Evolutionary conservation across 2,329 filamentous ascomycete species (phyloP), one percentile per base, ranked within the genome.

Genomic region (Chlorencoelia australis): DNA sequence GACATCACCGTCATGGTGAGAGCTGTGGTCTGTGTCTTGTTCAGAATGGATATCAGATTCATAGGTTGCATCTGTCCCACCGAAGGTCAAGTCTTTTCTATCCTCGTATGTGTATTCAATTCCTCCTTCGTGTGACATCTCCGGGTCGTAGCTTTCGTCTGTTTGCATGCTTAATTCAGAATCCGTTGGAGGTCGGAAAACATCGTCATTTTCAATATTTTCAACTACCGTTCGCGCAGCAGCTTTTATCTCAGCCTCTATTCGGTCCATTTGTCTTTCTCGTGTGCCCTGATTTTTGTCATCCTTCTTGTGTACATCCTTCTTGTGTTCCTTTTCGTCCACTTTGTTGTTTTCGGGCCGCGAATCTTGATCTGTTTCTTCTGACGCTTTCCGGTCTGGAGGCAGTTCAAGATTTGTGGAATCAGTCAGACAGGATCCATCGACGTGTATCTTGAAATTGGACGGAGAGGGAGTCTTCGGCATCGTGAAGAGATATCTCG

Each of bases 221-320:
- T 62, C 64, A 7, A 72, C 60, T 10, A 73, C 68, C 15, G 66
- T 66, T 33, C 64, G 59, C 1, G 69, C 69, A 1, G 69, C 69
- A 16, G 64, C 65, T 20, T 71, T 67, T 41, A 74, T 73, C 22
- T 71, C 56, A 5, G 66, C 68, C 46, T 73, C 67, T 2, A 70
- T 69, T 4, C 47, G 39, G 13, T 51, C 44, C 4, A 53, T 40
- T 17, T 52, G 51, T 3, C 42, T 43, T 26, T 49, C 43, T 37
- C 48, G 45, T 7, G 41, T 16, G 29, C 22, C 30, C 11, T 24
- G 32, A n/a, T 24, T 22, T 33, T 48, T 45, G 29, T 46, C 39
- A 14, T 50, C 45, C 15, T 43, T 27, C 25, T 41, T 33, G 7
- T 45, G 29, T 19, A n/a, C 31, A 25, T 37, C 35, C 17, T 39